Evolutionary conservation across 2,329 filamentous ascomycete species (phyloP).

Genomic region (Aspergillus fructus): DNA sequence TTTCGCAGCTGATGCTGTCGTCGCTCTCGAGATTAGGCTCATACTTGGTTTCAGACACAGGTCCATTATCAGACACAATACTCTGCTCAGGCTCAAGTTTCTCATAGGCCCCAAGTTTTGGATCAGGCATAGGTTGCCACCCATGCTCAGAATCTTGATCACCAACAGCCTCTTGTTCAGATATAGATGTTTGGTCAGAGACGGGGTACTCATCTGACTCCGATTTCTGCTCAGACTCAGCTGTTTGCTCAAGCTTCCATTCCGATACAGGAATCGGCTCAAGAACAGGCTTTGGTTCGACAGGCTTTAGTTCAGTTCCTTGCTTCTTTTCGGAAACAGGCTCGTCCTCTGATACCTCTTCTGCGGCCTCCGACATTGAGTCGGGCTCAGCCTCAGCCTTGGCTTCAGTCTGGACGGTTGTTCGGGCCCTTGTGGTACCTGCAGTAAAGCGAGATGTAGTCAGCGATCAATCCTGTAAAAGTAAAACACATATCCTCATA

Average conservation of each 20-base stretch:
- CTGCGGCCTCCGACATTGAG: not conserved
- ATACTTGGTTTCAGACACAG: not conserved
- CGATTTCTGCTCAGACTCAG: not conserved
- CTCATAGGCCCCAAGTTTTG: too few species aligned
- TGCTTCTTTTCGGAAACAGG: too few species aligned
- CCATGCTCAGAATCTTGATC: too few species aligned
- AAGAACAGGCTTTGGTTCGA: too few species aligned
- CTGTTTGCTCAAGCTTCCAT: not conserved
- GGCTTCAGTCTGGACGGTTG: not conserved
- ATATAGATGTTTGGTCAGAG: too few species aligned
- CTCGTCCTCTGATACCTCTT: not conserved
- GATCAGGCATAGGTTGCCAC: too few species aligned
- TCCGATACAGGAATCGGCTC: too few species aligned
- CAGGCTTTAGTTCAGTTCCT: too few species aligned
- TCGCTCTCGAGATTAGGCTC: not conserved
- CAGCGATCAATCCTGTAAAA: not conserved
- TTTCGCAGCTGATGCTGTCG: not conserved
- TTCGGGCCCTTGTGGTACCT: not conserved
- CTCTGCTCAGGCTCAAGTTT: too few species aligned
- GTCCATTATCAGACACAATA: not conserved
- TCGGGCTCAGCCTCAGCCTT: not conserved
- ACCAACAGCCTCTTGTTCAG: too few species aligned
- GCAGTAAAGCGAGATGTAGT: not conserved
- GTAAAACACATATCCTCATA: not conserved
- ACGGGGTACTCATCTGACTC: too few species aligned